phyloP scores from a whole-genome alignment of 805 yeast species.

The Candida quercuum region DNA sequence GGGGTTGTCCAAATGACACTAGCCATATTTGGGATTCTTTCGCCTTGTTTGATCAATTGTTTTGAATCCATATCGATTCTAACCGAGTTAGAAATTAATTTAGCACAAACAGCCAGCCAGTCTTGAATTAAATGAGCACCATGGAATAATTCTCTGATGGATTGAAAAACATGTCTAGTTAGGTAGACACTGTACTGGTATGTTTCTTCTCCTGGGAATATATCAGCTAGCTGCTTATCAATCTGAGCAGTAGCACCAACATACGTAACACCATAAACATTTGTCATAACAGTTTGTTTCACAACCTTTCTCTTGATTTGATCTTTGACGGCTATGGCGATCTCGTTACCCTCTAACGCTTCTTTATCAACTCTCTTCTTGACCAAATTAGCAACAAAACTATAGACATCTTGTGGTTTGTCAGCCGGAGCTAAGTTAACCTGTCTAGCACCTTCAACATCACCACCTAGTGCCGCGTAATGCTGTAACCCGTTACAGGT shows the following conservation, averaged over 20 bases:
- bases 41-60: conserved; percentile 33
- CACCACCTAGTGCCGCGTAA: conserved; percentile 86
- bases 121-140: conserved; percentile 96
- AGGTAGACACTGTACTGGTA: conserved; percentile 56
- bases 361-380: conserved; percentile 47
- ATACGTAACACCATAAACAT: conserved; percentile 94
- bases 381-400: conserved; percentile 64
- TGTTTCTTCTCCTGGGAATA: conserved; percentile 45
- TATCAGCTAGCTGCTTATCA: conserved; percentile 63
- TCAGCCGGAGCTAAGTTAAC: conserved; percentile 70
- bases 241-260: conserved; percentile 92
- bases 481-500: conserved; percentile 85
- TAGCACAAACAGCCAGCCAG: conserved; percentile 89
- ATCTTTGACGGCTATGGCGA: conserved; percentile 43
- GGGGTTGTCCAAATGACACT: conserved; percentile 98
- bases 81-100: conserved; percentile 70
- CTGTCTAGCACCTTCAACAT: conserved; percentile 74
- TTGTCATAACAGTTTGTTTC: conserved; percentile 97
- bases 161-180: conserved; percentile 71
- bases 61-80: conserved; percentile 55
- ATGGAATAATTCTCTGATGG: conserved; percentile 78
- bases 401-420: conserved; percentile 73
- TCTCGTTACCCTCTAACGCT: conserved; percentile 46
- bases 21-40: conserved; percentile 63
- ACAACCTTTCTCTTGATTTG: conserved; percentile 81